Base-by-base conservation (phyloP, 352 stramenopile species). In the Pythium insidiosum region DNA sequence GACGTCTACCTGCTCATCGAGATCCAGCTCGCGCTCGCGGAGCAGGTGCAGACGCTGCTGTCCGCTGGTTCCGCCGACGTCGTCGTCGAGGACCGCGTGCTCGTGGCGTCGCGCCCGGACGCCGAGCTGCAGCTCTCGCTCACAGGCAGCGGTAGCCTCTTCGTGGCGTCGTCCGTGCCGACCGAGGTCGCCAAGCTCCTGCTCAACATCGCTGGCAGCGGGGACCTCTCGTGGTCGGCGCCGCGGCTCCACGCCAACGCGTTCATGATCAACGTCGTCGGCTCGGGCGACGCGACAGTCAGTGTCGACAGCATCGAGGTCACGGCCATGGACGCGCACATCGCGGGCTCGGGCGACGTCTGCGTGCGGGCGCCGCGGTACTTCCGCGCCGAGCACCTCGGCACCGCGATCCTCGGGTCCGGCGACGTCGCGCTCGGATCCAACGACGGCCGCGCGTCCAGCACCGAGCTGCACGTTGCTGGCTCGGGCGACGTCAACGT, bases 1-100 rank as follows among this genome's bases (percentile, higher is more conserved):
- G 40, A 54, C 20, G 52, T 35, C 21, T 60, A 54, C 6, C 34
- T 60, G 39, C 24, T 60, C 25, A 60, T 45, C 4, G 52, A 60
- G 40, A 54, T 60, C 40, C 41, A 21, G 18, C 5, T 60, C 26
- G 12, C 25, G 16, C 36, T 36, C 9, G 36, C 25, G 26, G 31
- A 53, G 29, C 15, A 39, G 28, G 33, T 60, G 23, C 35, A 21
- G 15, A 6, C 36, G 22, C 29, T 60, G 30, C 24, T 47, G 10
- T 38, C 45, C 4, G 15, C 38, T 18, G 35, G 44, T 25, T 37
- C 38, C 3, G 52, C 24, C 2, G 52, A 60, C 31, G 39, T 60
- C 15, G 23, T 60, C 20, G 31, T 60, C 5, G 52, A 60, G 37
- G 45, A 53, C 26, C 37, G 37, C 24, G 52, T 60, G 19, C 38